Conservation (phyloP, 768 basidiomycete species). For the Mrakia hoshinonis region DNA sequence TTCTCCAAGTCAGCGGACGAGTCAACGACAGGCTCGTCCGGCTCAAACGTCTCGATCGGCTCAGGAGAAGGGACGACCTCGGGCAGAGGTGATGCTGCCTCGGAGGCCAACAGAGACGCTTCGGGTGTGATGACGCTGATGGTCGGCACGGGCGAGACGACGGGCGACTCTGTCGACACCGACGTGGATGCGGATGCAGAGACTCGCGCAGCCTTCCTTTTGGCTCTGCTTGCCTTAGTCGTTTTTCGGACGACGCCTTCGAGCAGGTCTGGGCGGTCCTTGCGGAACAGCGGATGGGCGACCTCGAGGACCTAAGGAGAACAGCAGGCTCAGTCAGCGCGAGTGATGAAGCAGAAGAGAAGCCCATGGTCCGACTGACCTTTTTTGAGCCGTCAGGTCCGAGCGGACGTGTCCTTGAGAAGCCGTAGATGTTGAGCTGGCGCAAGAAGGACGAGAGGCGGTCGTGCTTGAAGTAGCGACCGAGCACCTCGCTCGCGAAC, state of each 20-base stretch:
- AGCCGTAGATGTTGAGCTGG: not conserved
- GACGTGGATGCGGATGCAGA: too few species aligned
- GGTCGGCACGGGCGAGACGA: too few species aligned
- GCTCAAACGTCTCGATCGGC: not conserved
- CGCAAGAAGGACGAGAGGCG: not conserved
- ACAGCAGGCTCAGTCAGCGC: not conserved
- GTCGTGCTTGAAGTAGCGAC: not conserved
- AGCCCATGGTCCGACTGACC: not conserved
- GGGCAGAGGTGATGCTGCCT: too few species aligned
- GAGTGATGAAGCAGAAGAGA: not conserved
- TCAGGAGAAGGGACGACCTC: not conserved
- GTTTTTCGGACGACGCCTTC: not conserved
- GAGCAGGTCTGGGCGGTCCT: not conserved
- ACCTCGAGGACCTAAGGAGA: not conserved
- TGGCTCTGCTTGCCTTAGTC: too few species aligned
- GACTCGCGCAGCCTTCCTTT: not conserved
- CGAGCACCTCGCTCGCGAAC: not conserved
- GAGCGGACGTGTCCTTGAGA: not conserved
- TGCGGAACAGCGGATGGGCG: not conserved
- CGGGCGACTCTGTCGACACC: too few species aligned
- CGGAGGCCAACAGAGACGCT: too few species aligned
- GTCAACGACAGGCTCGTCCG: not conserved
- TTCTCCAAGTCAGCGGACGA: not conserved
- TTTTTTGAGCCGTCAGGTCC: not conserved
- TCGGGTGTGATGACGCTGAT: too few species aligned